phyloP scores from a whole-genome alignment of 345 rosid genomes.

The Geranium brycei region DNA sequence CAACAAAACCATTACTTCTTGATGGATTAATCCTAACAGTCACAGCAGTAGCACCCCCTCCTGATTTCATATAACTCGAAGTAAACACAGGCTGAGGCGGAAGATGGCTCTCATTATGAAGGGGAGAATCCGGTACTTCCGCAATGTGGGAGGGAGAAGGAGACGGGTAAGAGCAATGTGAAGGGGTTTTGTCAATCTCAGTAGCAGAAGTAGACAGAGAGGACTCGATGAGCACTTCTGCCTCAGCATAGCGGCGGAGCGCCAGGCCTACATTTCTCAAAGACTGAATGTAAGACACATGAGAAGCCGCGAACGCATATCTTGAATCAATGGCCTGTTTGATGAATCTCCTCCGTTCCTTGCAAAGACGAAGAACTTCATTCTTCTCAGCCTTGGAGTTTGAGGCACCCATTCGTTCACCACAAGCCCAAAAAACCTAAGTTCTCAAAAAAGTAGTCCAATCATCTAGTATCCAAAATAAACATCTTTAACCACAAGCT shows the following conservation, averaged over 20 bases:
- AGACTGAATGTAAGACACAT: constrained; percentile 70
- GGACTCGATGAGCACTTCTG: constrained; percentile 45
- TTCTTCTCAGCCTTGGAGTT: constrained; percentile 48
- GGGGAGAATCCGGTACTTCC: constrained; percentile 51
- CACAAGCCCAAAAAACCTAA: neutral
- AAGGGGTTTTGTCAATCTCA: constrained; percentile 70
- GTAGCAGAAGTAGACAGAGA: constrained; percentile 59
- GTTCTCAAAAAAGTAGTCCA: too few species aligned
- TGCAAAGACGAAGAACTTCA: constrained; percentile 61
- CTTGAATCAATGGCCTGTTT: constrained; percentile 70
- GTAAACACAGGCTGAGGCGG: constrained; percentile 20
- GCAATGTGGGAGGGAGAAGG: constrained; percentile 47
- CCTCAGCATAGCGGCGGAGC: constrained; percentile 67
- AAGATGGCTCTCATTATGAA: constrained; percentile 31
- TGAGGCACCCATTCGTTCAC: constrained; percentile 50
- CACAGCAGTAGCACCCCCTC: constrained; percentile 26
- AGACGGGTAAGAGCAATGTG: constrained; percentile 60
- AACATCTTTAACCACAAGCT: too few species aligned
- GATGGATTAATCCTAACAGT: constrained; percentile 44
- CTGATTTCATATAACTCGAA: constrained; percentile 40
- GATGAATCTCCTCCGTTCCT: constrained; percentile 57
- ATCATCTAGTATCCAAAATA: too few species aligned
- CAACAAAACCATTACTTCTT: constrained; percentile 14
- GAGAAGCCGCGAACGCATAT: constrained; percentile 77
- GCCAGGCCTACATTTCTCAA: constrained; percentile 61